Base-by-base conservation (phyloP, 2,329 filamentous ascomycete genomes). In the Alternaria angustiovoidea region DNA sequence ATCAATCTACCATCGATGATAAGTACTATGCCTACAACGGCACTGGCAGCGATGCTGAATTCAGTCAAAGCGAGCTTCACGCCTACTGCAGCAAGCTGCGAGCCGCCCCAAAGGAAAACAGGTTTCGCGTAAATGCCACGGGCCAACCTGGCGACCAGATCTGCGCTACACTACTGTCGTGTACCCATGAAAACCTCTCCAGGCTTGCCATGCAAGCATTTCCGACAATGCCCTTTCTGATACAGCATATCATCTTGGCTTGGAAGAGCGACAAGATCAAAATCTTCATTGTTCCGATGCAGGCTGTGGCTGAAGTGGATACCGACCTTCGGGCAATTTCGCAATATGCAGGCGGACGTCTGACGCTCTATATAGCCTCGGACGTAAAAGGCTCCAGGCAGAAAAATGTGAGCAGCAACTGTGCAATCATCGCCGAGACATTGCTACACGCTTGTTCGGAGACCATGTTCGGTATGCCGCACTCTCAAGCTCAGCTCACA, bases 21-120 rank as follows among this genome's bases (percentile, higher is more conserved):
- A 64, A 75, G 4, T 83, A 79, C 57, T 80, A 82, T 62, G 80
- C 81, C 7, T 82, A 83, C 62, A 79, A 78, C 9, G 79, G 79
- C 2, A 75, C 78, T 5, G 81, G 80, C 66, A 59, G 69, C 32
- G 81, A 85, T 61, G 78, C 78, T 3, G 75, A 83, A 46, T 83
- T 80, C 72, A 85, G 83, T 12, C 83, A 85, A 64, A 81, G 81
- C 55, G 83, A 85, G 59, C 74, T 85, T n/a, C 77, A 82, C 51
- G 80, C 79, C 2, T 79, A 83, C 48, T 81, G 79, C 55, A 78
- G 84, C 42, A 80, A 76, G 36, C 69, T 84, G 8, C 74, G 73
- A 11, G 69, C 77, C n/a, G 74, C 80, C 2, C 76, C 81, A 1
- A 71, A 76, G 16, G 81, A 82, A 38, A 75, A 81, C 28, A 78